These are phyloP conservation scores for Acmispon strigosus DNA, from an alignment of 306 rosid species.

Conservation along the genomic window DNA sequence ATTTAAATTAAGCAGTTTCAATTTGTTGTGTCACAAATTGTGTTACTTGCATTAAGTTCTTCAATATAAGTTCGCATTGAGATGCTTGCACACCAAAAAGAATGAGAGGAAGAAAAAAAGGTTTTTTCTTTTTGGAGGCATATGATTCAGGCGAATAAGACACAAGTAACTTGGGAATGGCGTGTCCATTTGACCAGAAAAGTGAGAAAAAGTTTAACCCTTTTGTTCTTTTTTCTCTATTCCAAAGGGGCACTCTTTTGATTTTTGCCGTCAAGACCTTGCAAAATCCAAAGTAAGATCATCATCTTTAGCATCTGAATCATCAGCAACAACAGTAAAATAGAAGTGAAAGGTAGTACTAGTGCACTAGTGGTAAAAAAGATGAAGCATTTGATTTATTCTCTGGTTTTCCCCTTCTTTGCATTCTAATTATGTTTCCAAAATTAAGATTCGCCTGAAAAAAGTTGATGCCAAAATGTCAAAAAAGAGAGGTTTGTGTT, in stretches of 20 bases:
- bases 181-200: not conserved
- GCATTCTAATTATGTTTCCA: not conserved
- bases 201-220: not conserved
- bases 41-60: not conserved
- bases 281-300: conserved; percentile 1
- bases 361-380: conserved; percentile 10
- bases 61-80: not conserved
- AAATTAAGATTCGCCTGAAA: conserved; percentile 8
- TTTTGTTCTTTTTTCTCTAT: not conserved
- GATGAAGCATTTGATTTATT: conserved; percentile 8
- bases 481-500: too few relatives aligned
- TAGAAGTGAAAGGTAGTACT: conserved; percentile 10
- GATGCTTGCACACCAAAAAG: not conserved
- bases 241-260: not conserved
- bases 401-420: not conserved
- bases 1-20: conserved; percentile 15
- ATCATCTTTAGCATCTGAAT: conserved; percentile 14
- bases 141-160: too few relatives aligned
- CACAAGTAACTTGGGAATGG: too few relatives aligned
- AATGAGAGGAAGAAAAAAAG: too few relatives aligned
- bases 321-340: conserved; percentile 5
- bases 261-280: not conserved
- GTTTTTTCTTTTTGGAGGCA: too few relatives aligned
- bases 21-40: not conserved
- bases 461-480: conserved; percentile 10